Percentiles rank a stretch among this genome's conserved stretches.
Conservation (phyloP, 345 rosid genomes). For the Hibiscus tridactylites region DNA sequence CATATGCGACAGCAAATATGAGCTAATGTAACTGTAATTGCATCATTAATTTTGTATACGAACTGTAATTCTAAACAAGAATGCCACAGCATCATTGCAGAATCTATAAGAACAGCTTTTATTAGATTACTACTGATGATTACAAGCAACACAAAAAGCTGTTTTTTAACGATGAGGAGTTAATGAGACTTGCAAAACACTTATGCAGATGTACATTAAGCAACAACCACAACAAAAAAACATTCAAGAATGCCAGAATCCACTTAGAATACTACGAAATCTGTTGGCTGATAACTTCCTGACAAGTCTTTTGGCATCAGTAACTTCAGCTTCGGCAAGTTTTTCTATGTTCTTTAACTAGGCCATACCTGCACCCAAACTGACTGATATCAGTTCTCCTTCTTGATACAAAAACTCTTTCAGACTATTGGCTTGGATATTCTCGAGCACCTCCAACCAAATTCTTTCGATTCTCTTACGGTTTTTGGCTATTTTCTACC, state of each 20-base stretch:
- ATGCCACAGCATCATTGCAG: constrained; percentile 13
- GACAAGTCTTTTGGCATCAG: constrained; percentile 79
- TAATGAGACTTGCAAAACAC: constrained; percentile 14
- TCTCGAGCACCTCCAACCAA: no score
- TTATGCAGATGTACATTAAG: constrained; percentile 32
- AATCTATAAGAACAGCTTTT: constrained; percentile 27
- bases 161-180: constrained; percentile 11
- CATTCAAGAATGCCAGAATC: constrained; percentile 70
- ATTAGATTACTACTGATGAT: constrained; percentile 18
- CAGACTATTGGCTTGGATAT: no score
- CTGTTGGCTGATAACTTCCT: constrained; percentile 65
- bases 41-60: not conserved
- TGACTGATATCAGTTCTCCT: no score
- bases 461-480: no score
- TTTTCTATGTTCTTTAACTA: constrained; percentile 83
- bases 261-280: constrained; percentile 61
- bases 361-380: no score
- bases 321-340: constrained; percentile 71
- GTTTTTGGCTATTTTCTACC: no score
- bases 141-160: constrained; percentile 30
- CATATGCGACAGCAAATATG: constrained; percentile 5
- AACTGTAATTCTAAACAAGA: constrained; percentile 5
- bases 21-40: constrained; percentile 13
- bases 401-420: no score
- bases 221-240: not conserved